Evolutionary conservation across 352 stramenopile species (phyloP).

Genomic region (Albugo laibachii): DNA sequence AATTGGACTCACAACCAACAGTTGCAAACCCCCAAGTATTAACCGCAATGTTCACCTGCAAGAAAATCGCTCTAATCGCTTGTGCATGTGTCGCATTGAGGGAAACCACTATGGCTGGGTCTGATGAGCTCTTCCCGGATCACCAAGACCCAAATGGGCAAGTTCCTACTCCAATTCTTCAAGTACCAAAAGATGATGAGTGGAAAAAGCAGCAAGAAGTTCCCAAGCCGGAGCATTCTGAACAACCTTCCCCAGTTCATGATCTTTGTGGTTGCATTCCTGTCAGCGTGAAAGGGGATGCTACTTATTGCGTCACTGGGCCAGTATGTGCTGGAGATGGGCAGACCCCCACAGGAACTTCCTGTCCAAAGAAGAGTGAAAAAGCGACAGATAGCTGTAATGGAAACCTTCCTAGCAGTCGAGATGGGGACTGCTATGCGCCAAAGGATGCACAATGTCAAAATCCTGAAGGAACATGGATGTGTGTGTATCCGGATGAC

Average conservation of each 20-base stretch:
- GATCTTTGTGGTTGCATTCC: constrained; percentile 6
- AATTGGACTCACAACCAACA: too few species aligned
- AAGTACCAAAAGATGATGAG: too few species aligned
- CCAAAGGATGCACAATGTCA: constrained; percentile 8
- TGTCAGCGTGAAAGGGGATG: constrained; percentile 19
- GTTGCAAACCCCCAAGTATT: too few species aligned
- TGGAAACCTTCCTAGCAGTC: not conserved
- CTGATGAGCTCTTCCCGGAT: too few species aligned
- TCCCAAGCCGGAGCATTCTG: too few species aligned
- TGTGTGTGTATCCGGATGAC: constrained; percentile 4
- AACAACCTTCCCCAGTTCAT: not conserved
- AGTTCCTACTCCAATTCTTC: too few species aligned
- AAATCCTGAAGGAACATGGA: constrained; percentile 8
- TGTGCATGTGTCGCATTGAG: too few species aligned
- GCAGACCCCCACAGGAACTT: constrained; percentile 8
- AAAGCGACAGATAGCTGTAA: not conserved
- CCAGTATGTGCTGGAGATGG: constrained; percentile 12
- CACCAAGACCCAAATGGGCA: too few species aligned
- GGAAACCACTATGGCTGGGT: too few species aligned
- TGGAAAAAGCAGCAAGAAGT: too few species aligned
- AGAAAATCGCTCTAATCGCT: too few species aligned
- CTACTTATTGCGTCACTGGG: constrained; percentile 23
- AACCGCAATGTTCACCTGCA: too few species aligned
- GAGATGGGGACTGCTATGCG: constrained; percentile 6
- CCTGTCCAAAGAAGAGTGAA: constrained; percentile 9